Base-by-base conservation (phyloP, 371 early-diverging fungal species). In the Mortierella sp. region DNA sequence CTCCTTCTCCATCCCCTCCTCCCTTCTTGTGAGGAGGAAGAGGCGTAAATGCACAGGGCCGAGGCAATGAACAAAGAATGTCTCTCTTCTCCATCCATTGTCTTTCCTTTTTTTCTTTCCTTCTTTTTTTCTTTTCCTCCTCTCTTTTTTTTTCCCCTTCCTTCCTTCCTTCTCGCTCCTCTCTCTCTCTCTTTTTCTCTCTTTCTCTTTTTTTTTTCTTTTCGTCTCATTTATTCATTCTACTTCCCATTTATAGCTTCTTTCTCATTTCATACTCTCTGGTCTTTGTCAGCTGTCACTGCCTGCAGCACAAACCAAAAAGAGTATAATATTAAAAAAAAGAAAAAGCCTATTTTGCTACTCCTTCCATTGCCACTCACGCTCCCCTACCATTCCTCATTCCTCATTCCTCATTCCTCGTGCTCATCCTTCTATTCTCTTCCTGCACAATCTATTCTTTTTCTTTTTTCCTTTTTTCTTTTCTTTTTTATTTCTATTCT, bases 311-410 rank as follows among this genome's bases (percentile, higher is more conserved):
- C 22, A 55, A 55, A 28, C 55, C 55, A 22, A 55, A 19, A 22
- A 52, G 52, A 45, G 15, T 45, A 16, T 45, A 15, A 45, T 45
- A 45, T 11, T 16, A 15, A 45, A 24, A 45, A 24, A 24, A 24
- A 55, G 28, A 55, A 55, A 55, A 28, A 55, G 55, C 32, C 55
- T 55, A 55, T 55, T 50, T 50, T n/a, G 16, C 16, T 50, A 8
- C 50, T 50, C 8, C 50, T n/a, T 8, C 5, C 50, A 50, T 50
- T 50, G 50, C 16, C 50, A 50, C n/a, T n/a, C 13, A 50, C 45
- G 16, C 45, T 3, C 16, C 16, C 16, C 50, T 50, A 28, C 28
- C 28, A 28, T 28, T 28, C 28, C 28, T 50, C 45, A 45, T 45
- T 38, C 65, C 32, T 57, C 22, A 28, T 28, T 28, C 28, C 28